Conservation (phyloP, 2,329 filamentous ascomycete species). For the Sporothrix luriei region DNA sequence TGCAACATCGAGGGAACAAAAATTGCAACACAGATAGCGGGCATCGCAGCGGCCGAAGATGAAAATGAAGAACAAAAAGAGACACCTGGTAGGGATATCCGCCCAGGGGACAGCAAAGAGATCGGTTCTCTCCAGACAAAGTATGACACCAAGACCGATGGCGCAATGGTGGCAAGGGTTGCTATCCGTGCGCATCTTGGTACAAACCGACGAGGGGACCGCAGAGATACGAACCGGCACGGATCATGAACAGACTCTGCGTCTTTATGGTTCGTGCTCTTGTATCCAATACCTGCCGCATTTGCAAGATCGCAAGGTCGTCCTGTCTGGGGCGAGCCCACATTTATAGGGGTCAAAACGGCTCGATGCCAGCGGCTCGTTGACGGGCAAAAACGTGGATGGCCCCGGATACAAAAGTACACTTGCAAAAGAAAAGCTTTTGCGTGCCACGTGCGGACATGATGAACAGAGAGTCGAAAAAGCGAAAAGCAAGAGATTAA, state of each 20-base stretch:
- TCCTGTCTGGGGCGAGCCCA: not conserved
- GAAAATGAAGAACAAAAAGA: not conserved
- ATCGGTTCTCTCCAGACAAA: not conserved
- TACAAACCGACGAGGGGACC: not conserved
- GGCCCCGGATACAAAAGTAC: not conserved
- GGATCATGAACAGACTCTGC: not conserved
- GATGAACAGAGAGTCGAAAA: not conserved
- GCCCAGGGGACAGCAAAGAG: not conserved
- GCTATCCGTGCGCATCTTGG: conserved; percentile 22
- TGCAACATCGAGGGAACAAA: not conserved
- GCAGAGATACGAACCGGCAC: not conserved
- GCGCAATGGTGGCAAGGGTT: conserved; percentile 15
- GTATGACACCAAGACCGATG: conserved; percentile 6
- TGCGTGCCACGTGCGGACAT: not conserved
- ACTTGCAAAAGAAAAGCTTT: not conserved
- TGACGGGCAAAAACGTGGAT: not conserved
- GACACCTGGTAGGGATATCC: not conserved
- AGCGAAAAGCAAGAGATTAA: too few species aligned
- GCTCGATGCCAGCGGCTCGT: not conserved
- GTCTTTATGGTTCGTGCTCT: not conserved
- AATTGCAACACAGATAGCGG: not conserved
- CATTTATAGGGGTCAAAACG: conserved; percentile 4
- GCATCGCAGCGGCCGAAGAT: not conserved
- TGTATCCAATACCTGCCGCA: not conserved
- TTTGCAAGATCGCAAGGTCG: not conserved